Evolutionary conservation across 1,284 basidiomycete species (phyloP), one percentile per base, ranked within the genome.

Genomic region (Ceratobasidium theobromae): DNA sequence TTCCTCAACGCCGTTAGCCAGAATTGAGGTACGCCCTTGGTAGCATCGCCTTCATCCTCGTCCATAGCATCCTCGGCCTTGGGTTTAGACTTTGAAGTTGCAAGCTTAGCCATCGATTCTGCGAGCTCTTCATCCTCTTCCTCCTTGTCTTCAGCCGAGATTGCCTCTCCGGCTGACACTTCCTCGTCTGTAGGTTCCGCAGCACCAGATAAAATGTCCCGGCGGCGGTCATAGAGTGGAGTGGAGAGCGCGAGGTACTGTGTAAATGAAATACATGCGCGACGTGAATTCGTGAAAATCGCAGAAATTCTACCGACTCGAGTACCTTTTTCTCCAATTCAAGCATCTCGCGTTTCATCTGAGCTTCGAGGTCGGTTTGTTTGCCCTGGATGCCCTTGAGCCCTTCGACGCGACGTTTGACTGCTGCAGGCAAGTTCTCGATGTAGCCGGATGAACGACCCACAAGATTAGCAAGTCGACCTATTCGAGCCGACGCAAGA

Each of bases 1-100:
- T 97, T 98, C 73, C 92, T 88, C 70, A 98, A 84, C 1, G 94
- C 93, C 0, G 96, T 98, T 72, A 98, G 87, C 96, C 96, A 99
- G 83, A 98, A 98, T 75, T 97, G 90, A 69, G 95, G 93, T 74
- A 99, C 93, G 71, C 89, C 89, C 70, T 62, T 62, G 2, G 28
- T 23, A 35, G 69, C 66, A 48, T 70, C 70, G 35, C 69, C 67
- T 48, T 70, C 69, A 53, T 73, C 33, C 21, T 73, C 48, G 14
- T 46, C 51, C 5, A 32, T 43, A 3, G 69, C 71, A 23, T 11
- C 30, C 27, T 48, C 33, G 3, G 55, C 33, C 40, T 52, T 38
- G 21, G 68, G 43, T 4, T 69, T 27, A 9, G 67, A 53, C 35
- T 64, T 66, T 25, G 35, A 40, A 1, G 57, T 64, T 14, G 65